These are phyloP conservation scores for Pugionium dolabratum DNA, from an alignment of 345 rosid genomes.

Conservation along the genomic window DNA sequence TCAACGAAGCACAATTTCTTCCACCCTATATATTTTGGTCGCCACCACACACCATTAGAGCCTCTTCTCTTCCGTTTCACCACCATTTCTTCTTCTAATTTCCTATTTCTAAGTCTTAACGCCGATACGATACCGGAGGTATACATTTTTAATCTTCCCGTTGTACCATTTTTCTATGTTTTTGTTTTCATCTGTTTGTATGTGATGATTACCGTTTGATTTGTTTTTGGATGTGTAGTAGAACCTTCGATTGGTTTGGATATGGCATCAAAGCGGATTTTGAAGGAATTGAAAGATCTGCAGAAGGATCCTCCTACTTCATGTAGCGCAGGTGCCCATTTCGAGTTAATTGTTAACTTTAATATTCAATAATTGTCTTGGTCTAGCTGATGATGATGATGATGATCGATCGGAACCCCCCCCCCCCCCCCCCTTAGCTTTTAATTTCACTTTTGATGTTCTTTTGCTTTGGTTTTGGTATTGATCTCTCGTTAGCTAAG, in stretches of 20 bases:
- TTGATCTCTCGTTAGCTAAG: slow-evolving; percentile 24
- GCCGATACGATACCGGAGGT: slow-evolving; percentile 18
- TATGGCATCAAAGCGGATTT: slow-evolving; percentile 83
- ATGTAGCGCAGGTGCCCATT: slow-evolving; percentile 64
- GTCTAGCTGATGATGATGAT: slow-evolving; percentile 4
- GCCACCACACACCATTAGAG: slow-evolving; percentile 31
- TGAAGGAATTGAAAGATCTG: slow-evolving; percentile 82
- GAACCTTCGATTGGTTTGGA: slow-evolving; percentile 36
- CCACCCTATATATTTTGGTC: slow-evolving; percentile 39
- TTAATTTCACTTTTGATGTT: neutral
- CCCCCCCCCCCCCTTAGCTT: too few relatives aligned
- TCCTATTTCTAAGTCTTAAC: slow-evolving; percentile 12
- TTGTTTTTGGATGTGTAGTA: neutral
- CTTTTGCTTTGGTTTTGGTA: slow-evolving; percentile 11
- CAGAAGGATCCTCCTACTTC: slow-evolving; percentile 85
- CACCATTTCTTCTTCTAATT: neutral
- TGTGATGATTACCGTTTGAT: neutral
- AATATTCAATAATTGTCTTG: neutral
- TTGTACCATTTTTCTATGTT: neutral
- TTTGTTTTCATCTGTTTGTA: neutral
- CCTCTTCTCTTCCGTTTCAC: slow-evolving; percentile 22
- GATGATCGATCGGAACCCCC: neutral
- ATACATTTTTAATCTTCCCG: too few relatives aligned
- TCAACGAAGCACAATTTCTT: slow-evolving; percentile 28
- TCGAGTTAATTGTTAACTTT: neutral